Percentiles rank a stretch among this genome's conserved stretches.
phyloP scores from a whole-genome alignment of 495 filamentous ascomycete species.

The Aspergillus ostianus region DNA sequence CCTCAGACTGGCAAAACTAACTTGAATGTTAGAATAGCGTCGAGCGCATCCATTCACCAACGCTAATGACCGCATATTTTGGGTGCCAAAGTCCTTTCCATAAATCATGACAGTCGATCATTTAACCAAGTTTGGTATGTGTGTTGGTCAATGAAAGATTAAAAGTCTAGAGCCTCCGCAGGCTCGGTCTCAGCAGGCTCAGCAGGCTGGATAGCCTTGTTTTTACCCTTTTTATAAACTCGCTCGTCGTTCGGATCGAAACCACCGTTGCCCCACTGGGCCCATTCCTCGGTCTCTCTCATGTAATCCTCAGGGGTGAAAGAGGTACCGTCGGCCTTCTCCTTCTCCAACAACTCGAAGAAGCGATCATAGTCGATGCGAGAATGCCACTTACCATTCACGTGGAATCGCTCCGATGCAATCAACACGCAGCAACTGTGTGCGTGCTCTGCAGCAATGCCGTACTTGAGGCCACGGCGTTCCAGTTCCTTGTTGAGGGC shows the following conservation, averaged over 20 bases:
- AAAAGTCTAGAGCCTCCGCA: background rate
- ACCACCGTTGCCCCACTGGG: slow-evolving; percentile 87
- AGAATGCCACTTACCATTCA: slow-evolving; percentile 82
- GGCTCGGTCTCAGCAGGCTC: background rate
- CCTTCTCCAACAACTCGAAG: slow-evolving; percentile 76
- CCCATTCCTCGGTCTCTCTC: slow-evolving; percentile 86
- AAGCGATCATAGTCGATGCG: slow-evolving; percentile 86
- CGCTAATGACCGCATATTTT: background rate
- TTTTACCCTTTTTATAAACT: slow-evolving; percentile 74
- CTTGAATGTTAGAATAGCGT: no score
- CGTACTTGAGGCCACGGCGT: slow-evolving; percentile 71
- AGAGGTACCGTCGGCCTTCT: slow-evolving; percentile 51
- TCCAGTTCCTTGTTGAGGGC: slow-evolving; percentile 65
- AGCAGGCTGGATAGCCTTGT: slow-evolving; percentile 18
- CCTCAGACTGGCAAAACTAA: no score
- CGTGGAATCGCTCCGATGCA: slow-evolving; percentile 70
- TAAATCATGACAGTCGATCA: background rate
- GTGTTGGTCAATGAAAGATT: background rate
- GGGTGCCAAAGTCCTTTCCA: background rate
- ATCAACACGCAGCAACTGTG: slow-evolving; percentile 92
- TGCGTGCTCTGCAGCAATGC: slow-evolving; percentile 90
- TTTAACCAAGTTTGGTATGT: background rate
- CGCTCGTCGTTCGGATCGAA: slow-evolving; percentile 89
- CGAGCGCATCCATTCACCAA: no score
- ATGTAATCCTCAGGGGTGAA: slow-evolving; percentile 92